Evolutionary conservation across 2,329 filamentous ascomycete genomes (phyloP), one percentile per base, ranked within the genome.

Genomic region (Clarireedia homoeocarpa): DNA sequence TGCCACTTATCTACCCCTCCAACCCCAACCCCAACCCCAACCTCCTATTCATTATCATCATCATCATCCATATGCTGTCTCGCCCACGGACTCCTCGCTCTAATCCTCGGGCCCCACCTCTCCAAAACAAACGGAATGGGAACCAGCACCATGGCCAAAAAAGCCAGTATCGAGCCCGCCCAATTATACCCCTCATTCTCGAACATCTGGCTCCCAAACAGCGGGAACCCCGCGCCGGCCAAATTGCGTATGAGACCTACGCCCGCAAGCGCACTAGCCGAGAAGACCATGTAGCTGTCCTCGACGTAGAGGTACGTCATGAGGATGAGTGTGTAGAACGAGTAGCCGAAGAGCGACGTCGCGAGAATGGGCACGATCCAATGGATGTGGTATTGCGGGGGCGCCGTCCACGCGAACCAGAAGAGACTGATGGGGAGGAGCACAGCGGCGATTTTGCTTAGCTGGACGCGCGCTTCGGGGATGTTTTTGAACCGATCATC

Each of bases 291-390:
- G 58, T 78, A 77, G 6, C 73, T 72, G 58, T 77, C 75, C 53
- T 77, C 74, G 2, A 74, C 75, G 58, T 76, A 78, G 4, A 72
- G 74, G 38, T 76, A 71, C 1, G 75, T 75, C 69, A 76, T 76
- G 3, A 79, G 67, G 48, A 78, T 78, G 0, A 79, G 69, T 1
- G 73, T 74, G 52, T 77, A 77, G 59, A 79, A 77, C 4, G 71
- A 74, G 67, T 74, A 76, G 0, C 77, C 78, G 67, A 77, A 78
- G 17, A 78, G 72, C 0, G 72, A 70, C 0, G 74, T 75, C 2
- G 75, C 76, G 14, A 80, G 62, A 4, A 80, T 74, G 0, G 77
- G 75, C 3, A 77, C 71, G 51, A 79, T 71, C 58, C 69, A 73
- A 20, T 55, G 58, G 17, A 62, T 57, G 3, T 55, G 38, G 14